Base-by-base conservation (phyloP, 192 early-diverging fungal genomes). In the Backusella parvicylindrica region DNA sequence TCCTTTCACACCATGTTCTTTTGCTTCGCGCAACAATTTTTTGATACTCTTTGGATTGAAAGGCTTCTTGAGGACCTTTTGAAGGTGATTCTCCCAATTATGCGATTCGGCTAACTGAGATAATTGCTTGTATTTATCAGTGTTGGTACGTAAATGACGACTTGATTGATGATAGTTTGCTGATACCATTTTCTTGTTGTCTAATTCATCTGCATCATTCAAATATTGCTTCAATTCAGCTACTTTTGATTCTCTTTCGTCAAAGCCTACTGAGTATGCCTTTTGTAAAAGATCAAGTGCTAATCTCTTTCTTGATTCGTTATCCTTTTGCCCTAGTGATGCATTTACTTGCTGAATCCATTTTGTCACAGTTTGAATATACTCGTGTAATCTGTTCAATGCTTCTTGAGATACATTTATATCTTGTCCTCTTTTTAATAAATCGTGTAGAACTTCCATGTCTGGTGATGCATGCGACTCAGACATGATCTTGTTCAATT, bases 241-340 rank as follows among this genome's bases (percentile, higher is more conserved):
- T 53, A 85, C 76, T 60, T 85, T 84, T 43, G 80, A 84, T 18
- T 82, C 81, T 37, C 77, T 77, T 28, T 60, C 68, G 13, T 70
- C 68, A 23, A 70, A 47, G 2, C 68, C 68, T 16, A 70, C 26
- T 2, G 28, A 23, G 3, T 35, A 43, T 47, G 68, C 41, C 13
- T 70, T 47, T 60, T 60, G 23, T 60, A 60, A 28, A 23, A 60
- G 26, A 26, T 60, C 53, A 60, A 60, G 21, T 28, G 26, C 23
- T 28, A 28, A 13, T 28, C 5, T 60, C 7, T 60, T 21, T 60
- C 53, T 28, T 28, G 53, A 9, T 28, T 60, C 2, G 26, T 60
- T 26, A 3, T 60, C 53, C 13, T 60, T 60, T 28, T 60, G 53
- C 1, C 9, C 23, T 5, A 60, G 26, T 28, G 26, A 18, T 28